phyloP scores from a whole-genome alignment of 345 rosid genomes.

The Lagerstroemia speciosa region DNA sequence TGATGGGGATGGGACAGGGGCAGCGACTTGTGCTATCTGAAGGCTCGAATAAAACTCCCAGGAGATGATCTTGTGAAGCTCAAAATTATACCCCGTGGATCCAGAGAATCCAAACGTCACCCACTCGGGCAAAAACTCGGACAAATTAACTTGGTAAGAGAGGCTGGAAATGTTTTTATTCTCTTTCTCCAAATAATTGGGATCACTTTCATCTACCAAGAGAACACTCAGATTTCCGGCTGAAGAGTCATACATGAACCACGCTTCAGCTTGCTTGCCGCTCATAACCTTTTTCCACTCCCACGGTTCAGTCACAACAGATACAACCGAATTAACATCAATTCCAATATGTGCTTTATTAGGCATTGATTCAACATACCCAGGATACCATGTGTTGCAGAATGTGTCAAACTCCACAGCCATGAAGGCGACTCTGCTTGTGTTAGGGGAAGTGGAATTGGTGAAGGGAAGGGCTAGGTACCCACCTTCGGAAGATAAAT shows the following conservation, averaged over 20 bases:
- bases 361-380: not conserved
- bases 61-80: conserved; percentile 5
- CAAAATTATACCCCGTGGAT: conserved; percentile 7
- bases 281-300: not conserved
- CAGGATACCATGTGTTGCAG: not conserved
- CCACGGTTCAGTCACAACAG: not conserved
- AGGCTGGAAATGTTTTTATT: not conserved
- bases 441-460: not conserved
- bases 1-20: no score
- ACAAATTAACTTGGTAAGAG: conserved; percentile 6
- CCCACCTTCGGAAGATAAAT: not conserved
- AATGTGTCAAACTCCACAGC: conserved; percentile 19
- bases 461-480: conserved; percentile 8
- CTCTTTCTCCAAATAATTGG: not conserved
- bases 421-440: not conserved
- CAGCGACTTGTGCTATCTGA: no score
- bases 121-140: conserved; percentile 7
- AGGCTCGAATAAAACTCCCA: conserved; percentile 13
- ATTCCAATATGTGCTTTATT: conserved; percentile 2
- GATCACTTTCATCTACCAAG: not conserved
- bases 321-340: not conserved
- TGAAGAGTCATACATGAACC: not conserved
- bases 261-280: not conserved
- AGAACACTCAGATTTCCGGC: not conserved
- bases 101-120: conserved; percentile 17